Percentiles rank a stretch among this genome's conserved stretches.
phyloP scores from a whole-genome alignment of 768 basidiomycete species.

The Lentinula guzmanii region DNA sequence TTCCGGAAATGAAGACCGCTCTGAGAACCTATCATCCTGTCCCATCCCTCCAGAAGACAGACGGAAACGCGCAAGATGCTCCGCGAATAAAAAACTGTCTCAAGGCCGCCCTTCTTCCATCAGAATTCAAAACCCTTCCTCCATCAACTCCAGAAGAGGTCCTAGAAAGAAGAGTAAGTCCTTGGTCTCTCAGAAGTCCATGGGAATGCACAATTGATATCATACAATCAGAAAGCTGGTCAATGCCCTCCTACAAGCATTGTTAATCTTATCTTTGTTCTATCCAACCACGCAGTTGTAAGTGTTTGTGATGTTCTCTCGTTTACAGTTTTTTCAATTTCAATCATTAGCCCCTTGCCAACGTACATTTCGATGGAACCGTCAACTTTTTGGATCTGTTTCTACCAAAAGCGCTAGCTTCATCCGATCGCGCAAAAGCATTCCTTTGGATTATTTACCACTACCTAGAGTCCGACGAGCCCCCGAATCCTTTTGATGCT shows the following conservation, averaged over 20 bases:
- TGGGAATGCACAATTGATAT: slow-evolving; percentile 1
- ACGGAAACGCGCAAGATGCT: slow-evolving; percentile 85
- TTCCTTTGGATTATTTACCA: slow-evolving; percentile 84
- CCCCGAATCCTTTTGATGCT: slow-evolving; percentile 73
- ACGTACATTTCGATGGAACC: slow-evolving; percentile 67
- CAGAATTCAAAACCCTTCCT: slow-evolving; percentile 57
- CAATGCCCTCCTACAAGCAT: slow-evolving; percentile 77
- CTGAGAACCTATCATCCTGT: slow-evolving; percentile 82
- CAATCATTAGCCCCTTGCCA: slow-evolving; percentile 44
- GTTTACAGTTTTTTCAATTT: background rate
- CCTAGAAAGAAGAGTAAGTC: slow-evolving; percentile 54
- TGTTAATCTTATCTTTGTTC: slow-evolving; percentile 80
- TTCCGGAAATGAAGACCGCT: slow-evolving; percentile 91
- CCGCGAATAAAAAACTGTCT: slow-evolving; percentile 89
- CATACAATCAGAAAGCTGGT: slow-evolving; percentile 41
- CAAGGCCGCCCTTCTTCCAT: slow-evolving; percentile 71
- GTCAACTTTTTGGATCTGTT: slow-evolving; percentile 83
- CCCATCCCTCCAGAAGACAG: slow-evolving; percentile 84
- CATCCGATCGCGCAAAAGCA: slow-evolving; percentile 65
- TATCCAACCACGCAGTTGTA: slow-evolving; percentile 75
- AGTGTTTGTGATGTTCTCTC: slow-evolving; percentile 17
- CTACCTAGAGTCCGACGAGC: slow-evolving; percentile 64
- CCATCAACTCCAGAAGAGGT: slow-evolving; percentile 77
- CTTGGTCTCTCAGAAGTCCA: slow-evolving; percentile 17
- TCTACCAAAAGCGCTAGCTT: slow-evolving; percentile 67